Percentiles rank a stretch among this genome's conserved stretches.
These are phyloP conservation scores for Yamadazyma songkhlaensis DNA, from an alignment of 1,139 yeast species.

Conservation along the genomic window DNA sequence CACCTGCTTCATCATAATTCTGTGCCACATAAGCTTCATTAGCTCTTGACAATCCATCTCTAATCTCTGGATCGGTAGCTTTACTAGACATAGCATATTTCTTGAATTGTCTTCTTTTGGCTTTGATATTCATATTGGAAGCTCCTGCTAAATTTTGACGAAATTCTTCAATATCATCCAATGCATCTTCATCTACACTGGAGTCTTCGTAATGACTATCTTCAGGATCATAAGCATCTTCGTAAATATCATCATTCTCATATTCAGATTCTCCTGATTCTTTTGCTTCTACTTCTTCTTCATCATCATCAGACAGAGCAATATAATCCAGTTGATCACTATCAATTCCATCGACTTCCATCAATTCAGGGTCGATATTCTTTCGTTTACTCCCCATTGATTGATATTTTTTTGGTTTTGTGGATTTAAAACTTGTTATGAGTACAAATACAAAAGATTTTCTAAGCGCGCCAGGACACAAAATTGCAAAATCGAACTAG, in stretches of 20 bases:
- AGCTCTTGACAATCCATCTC: constrained; percentile 63
- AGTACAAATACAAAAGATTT: no score
- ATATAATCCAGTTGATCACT: neutral
- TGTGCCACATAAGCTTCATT: constrained; percentile 74
- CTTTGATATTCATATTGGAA: constrained; percentile 28
- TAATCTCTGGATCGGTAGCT: constrained; percentile 69
- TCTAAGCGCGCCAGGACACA: no score
- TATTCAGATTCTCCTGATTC: neutral
- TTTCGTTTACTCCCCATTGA: neutral
- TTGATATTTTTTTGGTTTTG: no score
- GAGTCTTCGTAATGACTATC: neutral
- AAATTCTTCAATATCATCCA: constrained; percentile 6
- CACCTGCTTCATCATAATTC: constrained; percentile 65
- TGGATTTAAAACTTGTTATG: neutral
- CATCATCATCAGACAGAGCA: constrained; percentile 4
- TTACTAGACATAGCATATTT: constrained; percentile 29
- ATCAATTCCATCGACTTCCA: constrained; percentile 1
- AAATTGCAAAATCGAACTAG: no score
- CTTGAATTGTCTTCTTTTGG: constrained; percentile 27
- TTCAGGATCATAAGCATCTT: constrained; percentile 18
- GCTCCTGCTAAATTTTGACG: neutral
- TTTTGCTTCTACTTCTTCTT: no score
- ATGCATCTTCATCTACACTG: neutral
- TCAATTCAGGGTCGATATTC: neutral
- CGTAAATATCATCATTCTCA: constrained; percentile 4